Evolutionary conservation across 106 monocot genomes (phyloP).

Genomic region (Dactylorhiza incarnata): DNA sequence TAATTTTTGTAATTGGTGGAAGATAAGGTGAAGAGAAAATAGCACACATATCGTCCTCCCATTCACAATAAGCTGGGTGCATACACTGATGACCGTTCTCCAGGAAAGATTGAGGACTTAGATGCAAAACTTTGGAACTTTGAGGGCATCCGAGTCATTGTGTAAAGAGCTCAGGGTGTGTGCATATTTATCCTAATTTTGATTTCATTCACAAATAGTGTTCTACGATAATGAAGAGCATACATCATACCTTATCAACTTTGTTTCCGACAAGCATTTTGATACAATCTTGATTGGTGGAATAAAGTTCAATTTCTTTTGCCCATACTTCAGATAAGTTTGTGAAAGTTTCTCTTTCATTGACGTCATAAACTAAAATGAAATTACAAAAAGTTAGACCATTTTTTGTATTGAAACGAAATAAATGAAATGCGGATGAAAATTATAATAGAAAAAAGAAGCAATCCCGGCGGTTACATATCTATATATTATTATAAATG

Average conservation of each 20-base stretch:
- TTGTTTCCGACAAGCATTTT: constrained; percentile 93
- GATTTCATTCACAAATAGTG: neutral
- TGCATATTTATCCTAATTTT: neutral
- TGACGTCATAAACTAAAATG: constrained; percentile 7
- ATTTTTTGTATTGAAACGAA: neutral
- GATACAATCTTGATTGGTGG: constrained; percentile 74
- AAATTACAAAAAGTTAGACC: neutral
- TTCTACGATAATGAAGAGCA: neutral
- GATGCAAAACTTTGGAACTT: neutral
- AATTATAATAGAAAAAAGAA: neutral
- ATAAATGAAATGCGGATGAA: neutral
- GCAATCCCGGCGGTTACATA: neutral
- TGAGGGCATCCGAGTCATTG: neutral
- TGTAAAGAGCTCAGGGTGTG: neutral
- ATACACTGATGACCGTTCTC: too few species aligned
- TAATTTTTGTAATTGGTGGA: too few species aligned
- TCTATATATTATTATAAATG: too few species aligned
- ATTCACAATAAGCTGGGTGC: too few species aligned
- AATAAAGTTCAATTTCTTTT: constrained; percentile 78
- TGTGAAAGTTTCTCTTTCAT: constrained; percentile 34
- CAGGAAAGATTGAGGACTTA: too few species aligned
- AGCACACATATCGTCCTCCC: too few species aligned
- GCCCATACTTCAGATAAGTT: constrained; percentile 82
- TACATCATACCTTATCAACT: constrained; percentile 72
- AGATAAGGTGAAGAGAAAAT: too few species aligned